These are phyloP conservation scores for Arthrobotrys iridis DNA, from an alignment of 2,329 filamentous ascomycete species.

Conservation along the genomic window DNA sequence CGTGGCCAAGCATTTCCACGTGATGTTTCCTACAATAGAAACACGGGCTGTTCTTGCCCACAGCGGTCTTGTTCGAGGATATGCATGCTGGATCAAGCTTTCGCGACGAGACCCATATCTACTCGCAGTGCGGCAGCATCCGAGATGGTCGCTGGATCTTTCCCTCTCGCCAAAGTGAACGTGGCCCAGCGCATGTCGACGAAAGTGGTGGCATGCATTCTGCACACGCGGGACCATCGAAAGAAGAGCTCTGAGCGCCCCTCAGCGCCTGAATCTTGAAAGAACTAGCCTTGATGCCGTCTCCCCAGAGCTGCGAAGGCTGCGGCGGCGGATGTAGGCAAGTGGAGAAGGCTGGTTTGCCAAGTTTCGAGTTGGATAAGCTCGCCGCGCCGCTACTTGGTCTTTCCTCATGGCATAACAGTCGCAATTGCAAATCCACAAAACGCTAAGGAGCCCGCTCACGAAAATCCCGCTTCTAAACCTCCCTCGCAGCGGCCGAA, in stretches of 20 bases:
- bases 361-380: constrained; percentile 17
- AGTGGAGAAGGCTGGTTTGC: background rate
- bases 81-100: constrained; percentile 23
- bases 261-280: constrained; percentile 7
- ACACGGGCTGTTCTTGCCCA: constrained; percentile 46
- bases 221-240: constrained; percentile 38
- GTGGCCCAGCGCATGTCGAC: constrained; percentile 44
- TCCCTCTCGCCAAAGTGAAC: constrained; percentile 27
- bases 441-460: background rate
- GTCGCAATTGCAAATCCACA: background rate
- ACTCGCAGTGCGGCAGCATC: constrained; percentile 10
- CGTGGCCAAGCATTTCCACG: constrained; percentile 33
- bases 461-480: background rate
- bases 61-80: constrained; percentile 26
- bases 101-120: constrained; percentile 24
- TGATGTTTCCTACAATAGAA: constrained; percentile 53
- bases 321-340: background rate
- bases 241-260: constrained; percentile 35
- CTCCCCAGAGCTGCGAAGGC: constrained; percentile 5
- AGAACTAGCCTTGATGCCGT: background rate
- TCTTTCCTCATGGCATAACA: background rate
- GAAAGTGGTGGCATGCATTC: constrained; percentile 40
- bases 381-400: background rate
- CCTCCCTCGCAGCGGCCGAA: background rate
- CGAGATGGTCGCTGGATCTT: constrained; percentile 28